phyloP scores from a whole-genome alignment of 257 asterid genomes.

The Solanum lycopersicoides region DNA sequence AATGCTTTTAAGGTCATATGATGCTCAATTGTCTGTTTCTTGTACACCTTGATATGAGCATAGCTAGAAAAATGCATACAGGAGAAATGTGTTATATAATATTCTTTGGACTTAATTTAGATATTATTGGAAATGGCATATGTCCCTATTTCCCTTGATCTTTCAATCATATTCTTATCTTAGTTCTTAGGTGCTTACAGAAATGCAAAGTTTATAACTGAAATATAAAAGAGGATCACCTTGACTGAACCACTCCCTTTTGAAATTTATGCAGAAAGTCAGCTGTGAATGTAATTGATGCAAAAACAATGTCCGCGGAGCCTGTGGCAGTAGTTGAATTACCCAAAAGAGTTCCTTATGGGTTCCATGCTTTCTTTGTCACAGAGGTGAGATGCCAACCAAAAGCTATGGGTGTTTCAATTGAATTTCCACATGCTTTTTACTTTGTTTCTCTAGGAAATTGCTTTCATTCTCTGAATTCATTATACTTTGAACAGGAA shows the following conservation, averaged over 20 bases:
- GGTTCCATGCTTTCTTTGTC: constrained; percentile 94
- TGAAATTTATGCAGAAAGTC: constrained; percentile 52
- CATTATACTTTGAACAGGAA: constrained; percentile 46
- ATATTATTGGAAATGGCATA: background rate
- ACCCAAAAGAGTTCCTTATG: constrained; percentile 85
- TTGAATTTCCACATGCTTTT: background rate
- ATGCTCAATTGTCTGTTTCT: background rate
- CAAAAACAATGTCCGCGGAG: constrained; percentile 84
- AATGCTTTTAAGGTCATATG: background rate
- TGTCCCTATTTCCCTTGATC: background rate
- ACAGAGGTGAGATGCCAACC: constrained; percentile 47
- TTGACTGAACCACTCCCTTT: background rate
- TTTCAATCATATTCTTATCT: background rate
- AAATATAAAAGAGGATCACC: background rate
- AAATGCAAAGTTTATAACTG: background rate
- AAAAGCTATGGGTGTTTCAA: background rate
- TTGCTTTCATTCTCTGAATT: background rate
- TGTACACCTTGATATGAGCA: background rate
- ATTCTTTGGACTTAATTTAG: background rate
- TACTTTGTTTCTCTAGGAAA: background rate
- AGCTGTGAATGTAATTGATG: constrained; percentile 76
- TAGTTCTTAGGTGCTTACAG: background rate
- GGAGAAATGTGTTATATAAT: background rate
- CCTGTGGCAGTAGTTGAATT: constrained; percentile 79
- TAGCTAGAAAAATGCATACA: background rate